Percentiles rank a stretch among this genome's conserved stretches.
Evolutionary conservation across 352 stramenopile species (phyloP).

Genomic region (Globisporangium viniferum): DNA sequence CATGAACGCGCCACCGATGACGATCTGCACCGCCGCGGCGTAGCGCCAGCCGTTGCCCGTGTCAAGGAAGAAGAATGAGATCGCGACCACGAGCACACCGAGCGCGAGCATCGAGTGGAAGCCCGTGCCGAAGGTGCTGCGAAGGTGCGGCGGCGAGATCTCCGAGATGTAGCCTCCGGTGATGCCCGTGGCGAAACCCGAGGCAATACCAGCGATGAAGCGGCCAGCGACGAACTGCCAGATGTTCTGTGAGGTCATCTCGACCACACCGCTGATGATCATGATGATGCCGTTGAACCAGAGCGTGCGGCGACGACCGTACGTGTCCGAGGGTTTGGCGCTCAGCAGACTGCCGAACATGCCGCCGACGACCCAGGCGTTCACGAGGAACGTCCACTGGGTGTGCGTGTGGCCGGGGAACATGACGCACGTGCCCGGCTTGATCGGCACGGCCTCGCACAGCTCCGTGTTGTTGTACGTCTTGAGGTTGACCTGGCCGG

Average conservation of each 20-base stretch:
- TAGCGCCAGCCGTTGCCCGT: constrained; percentile 52
- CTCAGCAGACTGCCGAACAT: constrained; percentile 39
- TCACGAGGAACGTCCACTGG: constrained; percentile 45
- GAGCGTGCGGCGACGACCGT: constrained; percentile 34
- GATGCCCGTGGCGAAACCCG: constrained; percentile 38
- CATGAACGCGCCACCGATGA: constrained; percentile 43
- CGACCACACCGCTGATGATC: constrained; percentile 18
- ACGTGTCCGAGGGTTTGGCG: constrained; percentile 30
- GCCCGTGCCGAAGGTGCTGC: constrained; percentile 31
- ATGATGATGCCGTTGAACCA: constrained; percentile 21
- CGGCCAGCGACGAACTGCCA: constrained; percentile 23
- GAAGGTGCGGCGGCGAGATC: constrained; percentile 41
- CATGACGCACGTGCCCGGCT: constrained; percentile 30
- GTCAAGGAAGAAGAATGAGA: constrained; percentile 54
- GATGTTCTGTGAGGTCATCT: constrained; percentile 20
- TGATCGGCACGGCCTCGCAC: constrained; percentile 36
- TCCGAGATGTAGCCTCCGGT: constrained; percentile 45
- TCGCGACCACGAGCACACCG: constrained; percentile 41
- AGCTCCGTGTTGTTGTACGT: constrained; percentile 46
- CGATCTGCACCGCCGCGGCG: constrained; percentile 52
- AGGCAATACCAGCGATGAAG: constrained; percentile 47
- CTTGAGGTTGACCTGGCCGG: constrained; percentile 64
- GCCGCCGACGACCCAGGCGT: constrained; percentile 49
- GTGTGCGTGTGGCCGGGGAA: constrained; percentile 34
- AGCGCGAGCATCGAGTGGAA: constrained; percentile 36